phyloP scores from a whole-genome alignment of 495 filamentous ascomycete genomes.

The Lasiosphaeris hirsuta region DNA sequence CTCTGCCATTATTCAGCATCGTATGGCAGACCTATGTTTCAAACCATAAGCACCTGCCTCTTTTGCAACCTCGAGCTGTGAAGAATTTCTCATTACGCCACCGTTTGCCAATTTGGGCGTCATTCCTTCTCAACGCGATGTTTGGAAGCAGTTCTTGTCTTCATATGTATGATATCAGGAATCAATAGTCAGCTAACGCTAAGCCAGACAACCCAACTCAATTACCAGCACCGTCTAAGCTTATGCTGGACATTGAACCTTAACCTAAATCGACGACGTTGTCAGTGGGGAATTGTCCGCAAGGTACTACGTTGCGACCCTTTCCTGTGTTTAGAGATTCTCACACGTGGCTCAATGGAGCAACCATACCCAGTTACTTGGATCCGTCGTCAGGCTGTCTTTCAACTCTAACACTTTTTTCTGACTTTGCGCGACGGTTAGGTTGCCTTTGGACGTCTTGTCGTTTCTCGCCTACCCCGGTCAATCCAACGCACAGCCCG shows the following conservation, averaged over 20 bases:
- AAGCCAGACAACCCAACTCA: too few species aligned
- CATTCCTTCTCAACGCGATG: too few species aligned
- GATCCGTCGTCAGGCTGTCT: not conserved
- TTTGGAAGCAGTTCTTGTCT: too few species aligned
- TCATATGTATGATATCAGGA: too few species aligned
- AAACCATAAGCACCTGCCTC: too few species aligned
- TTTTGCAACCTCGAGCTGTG: too few species aligned
- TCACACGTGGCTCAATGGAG: constrained; percentile 6
- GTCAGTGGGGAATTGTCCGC: not conserved
- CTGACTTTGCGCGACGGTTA: constrained; percentile 2
- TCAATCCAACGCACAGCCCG: not conserved
- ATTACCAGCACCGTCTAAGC: too few species aligned
- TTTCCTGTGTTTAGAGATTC: not conserved
- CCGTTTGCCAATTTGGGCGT: too few species aligned
- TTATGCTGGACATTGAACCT: not conserved
- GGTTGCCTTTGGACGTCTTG: not conserved
- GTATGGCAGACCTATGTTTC: too few species aligned
- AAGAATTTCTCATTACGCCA: too few species aligned
- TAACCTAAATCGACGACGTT: not conserved
- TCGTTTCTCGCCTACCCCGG: not conserved
- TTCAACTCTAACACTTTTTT: not conserved
- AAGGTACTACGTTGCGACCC: constrained; percentile 14
- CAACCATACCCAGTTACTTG: not conserved
- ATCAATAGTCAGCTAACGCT: too few species aligned
- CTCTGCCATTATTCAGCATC: too few species aligned